Percentiles rank a stretch among this genome's conserved stretches.
Conservation (phyloP, 495 filamentous ascomycete genomes). For the Penicillium herquei region DNA sequence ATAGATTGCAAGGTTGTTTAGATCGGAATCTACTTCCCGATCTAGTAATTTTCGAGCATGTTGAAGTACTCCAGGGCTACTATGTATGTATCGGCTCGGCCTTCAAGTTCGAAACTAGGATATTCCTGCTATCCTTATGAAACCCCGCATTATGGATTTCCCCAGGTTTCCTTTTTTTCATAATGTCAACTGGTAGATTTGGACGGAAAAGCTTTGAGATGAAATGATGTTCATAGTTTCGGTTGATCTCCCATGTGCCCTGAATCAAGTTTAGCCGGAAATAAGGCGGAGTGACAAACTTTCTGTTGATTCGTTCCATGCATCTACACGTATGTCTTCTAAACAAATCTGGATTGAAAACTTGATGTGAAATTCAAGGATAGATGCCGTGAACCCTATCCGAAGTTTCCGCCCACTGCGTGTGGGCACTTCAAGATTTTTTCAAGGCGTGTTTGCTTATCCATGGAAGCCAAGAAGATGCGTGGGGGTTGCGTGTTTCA, state of each 20-base stretch:
- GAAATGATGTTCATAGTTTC: no score
- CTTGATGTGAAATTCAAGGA: neutral
- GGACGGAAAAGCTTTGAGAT: no score
- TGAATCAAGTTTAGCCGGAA: neutral
- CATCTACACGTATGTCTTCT: neutral
- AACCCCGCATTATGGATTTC: neutral
- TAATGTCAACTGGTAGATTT: no score
- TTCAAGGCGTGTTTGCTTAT: no score
- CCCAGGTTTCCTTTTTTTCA: no score
- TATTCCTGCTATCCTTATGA: no score
- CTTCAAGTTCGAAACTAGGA: no score
- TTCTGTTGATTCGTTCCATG: neutral
- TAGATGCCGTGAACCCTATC: neutral
- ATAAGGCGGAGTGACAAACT: neutral
- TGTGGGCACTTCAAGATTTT: neutral
- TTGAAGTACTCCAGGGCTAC: no score
- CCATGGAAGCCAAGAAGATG: no score
- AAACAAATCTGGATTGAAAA: neutral
- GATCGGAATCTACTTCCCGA: slow-evolving; percentile 16
- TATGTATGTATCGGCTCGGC: no score
- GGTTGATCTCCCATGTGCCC: neutral
- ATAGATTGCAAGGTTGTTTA: neutral
- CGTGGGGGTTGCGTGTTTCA: no score
- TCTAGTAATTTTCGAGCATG: neutral
- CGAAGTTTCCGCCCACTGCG: neutral